A percentile compares a stretch with the other conserved stretches of the same genome.
These are phyloP conservation scores for Globisporangium spinosum DNA, from an alignment of 352 stramenopile genomes.

Conservation along the genomic window DNA sequence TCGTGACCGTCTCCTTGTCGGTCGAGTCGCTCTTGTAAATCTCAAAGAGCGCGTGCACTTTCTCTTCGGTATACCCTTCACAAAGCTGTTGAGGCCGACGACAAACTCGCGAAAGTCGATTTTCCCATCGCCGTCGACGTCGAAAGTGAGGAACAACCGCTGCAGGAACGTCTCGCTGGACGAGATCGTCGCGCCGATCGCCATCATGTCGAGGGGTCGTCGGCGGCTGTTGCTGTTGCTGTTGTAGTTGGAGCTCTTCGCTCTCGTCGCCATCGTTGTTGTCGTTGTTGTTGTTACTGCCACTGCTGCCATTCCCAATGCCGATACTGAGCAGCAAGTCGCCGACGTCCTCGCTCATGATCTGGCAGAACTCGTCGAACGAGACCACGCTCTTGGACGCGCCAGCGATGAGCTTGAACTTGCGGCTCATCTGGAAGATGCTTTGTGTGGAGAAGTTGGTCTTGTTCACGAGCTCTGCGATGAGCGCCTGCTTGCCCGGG, in stretches of 20 bases:
- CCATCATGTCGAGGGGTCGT: conserved; percentile 19
- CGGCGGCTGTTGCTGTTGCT: background rate
- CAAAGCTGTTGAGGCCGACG: conserved; percentile 40
- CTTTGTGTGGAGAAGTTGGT: conserved; percentile 40
- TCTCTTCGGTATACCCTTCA: conserved; percentile 36
- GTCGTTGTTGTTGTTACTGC: no score
- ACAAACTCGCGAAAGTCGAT: conserved; percentile 56
- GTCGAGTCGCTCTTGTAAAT: conserved; percentile 30
- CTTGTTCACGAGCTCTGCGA: conserved; percentile 35
- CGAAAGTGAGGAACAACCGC: conserved; percentile 40
- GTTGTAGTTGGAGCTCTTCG: background rate
- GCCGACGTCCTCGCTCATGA: conserved; percentile 35
- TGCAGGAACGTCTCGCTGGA: conserved; percentile 40
- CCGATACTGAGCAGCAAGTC: conserved; percentile 27
- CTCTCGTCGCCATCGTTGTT: background rate
- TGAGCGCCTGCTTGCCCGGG: conserved; percentile 40
- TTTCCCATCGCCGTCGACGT: conserved; percentile 37
- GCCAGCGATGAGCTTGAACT: conserved; percentile 45
- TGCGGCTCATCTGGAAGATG: conserved; percentile 51
- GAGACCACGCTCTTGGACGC: conserved; percentile 33
- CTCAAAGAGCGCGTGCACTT: conserved; percentile 39
- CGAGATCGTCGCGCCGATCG: conserved; percentile 42
- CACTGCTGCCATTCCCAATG: background rate
- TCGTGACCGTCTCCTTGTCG: conserved; percentile 25
- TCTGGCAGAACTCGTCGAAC: conserved; percentile 37